Evolutionary conservation across 169 alveolate species (phyloP).

Genomic region (Plasmodium falciparum): DNA sequence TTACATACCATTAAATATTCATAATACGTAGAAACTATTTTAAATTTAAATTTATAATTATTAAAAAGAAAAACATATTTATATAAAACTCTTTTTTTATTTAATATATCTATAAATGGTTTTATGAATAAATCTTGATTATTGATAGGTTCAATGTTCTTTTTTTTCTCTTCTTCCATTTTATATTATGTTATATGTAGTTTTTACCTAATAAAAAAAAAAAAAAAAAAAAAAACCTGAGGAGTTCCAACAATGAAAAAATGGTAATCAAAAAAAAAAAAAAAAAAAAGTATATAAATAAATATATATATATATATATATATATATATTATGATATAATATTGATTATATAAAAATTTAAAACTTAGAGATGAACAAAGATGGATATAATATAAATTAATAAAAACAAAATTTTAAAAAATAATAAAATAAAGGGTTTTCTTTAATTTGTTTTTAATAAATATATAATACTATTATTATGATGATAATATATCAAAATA

Average conservation of each 20-base stretch:
- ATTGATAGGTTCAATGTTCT: slow-evolving; percentile 10
- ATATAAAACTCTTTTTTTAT: slow-evolving; percentile 46
- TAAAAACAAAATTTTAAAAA: too few species aligned
- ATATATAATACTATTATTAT: too few species aligned
- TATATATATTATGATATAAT: too few species aligned
- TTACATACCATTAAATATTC: slow-evolving; percentile 69
- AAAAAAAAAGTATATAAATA: too few species aligned
- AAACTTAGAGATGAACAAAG: too few species aligned
- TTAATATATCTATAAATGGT: slow-evolving; percentile 35
- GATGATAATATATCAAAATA: too few species aligned
- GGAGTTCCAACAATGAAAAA: background rate
- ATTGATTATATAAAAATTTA: too few species aligned
- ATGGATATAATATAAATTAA: too few species aligned
- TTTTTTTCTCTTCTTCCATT: slow-evolving; percentile 33
- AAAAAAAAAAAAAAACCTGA: background rate
- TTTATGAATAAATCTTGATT: slow-evolving; percentile 22
- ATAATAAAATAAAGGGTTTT: too few species aligned
- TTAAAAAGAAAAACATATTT: slow-evolving; percentile 55
- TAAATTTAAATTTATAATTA: slow-evolving; percentile 67
- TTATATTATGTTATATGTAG: background rate
- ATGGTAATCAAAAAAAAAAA: background rate
- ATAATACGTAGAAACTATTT: slow-evolving; percentile 62
- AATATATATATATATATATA: too few species aligned
- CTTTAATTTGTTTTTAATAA: too few species aligned
- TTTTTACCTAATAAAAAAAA: too few species aligned